phyloP scores from a whole-genome alignment of 2,329 filamentous ascomycete genomes.

The Remersonia thermophila region DNA sequence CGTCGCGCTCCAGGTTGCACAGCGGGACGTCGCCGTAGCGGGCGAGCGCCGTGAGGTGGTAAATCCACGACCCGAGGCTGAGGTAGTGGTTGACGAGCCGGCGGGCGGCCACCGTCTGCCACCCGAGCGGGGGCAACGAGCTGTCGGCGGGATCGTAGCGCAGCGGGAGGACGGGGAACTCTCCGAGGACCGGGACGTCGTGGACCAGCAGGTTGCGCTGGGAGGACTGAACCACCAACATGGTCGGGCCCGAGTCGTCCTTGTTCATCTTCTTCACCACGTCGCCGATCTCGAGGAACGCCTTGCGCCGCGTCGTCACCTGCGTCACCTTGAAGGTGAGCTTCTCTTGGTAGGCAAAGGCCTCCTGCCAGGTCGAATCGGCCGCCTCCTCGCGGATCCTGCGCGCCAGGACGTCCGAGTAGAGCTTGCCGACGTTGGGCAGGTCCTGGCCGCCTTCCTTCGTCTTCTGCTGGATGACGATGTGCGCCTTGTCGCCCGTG shows the following conservation, averaged over 20 bases:
- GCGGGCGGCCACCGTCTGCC: constrained; percentile 82
- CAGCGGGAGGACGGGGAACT: constrained; percentile 71
- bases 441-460: constrained; percentile 69
- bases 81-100: constrained; percentile 82
- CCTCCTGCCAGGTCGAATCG: constrained; percentile 62
- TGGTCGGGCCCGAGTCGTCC: constrained; percentile 66
- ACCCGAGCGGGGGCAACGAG: constrained; percentile 79
- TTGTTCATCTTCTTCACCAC: constrained; percentile 80
- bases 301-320: constrained; percentile 80
- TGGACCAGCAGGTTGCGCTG: constrained; percentile 70
- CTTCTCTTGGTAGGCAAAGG: constrained; percentile 77
- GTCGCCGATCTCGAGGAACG: constrained; percentile 77
- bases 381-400: constrained; percentile 49
- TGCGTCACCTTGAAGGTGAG: constrained; percentile 77
- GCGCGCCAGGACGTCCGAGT: constrained; percentile 60
- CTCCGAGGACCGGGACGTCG: constrained; percentile 70
- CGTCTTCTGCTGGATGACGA: constrained; percentile 76
- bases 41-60: constrained; percentile 76
- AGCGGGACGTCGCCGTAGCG: constrained; percentile 89
- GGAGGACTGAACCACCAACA: constrained; percentile 85
- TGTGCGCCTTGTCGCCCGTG: constrained; percentile 62
- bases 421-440: constrained; percentile 83
- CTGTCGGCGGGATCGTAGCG: constrained; percentile 75
- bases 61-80: constrained; percentile 81
- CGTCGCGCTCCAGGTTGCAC: constrained; percentile 89